phyloP scores from a whole-genome alignment of 1,284 basidiomycete species.

The Leccinum brunneo-olivaceum region DNA sequence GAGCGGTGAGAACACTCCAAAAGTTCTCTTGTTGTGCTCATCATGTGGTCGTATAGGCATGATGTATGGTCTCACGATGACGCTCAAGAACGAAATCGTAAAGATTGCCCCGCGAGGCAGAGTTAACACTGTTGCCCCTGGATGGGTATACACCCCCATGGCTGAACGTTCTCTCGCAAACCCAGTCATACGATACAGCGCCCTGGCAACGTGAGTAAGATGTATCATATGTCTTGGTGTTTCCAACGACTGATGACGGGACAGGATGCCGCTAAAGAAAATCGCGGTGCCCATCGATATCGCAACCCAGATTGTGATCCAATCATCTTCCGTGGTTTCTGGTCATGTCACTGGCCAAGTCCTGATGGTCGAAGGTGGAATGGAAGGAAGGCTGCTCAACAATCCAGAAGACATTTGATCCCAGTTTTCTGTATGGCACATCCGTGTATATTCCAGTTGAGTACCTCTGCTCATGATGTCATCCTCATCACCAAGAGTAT shows the following conservation, averaged over 20 bases:
- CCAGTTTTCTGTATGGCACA: too few species aligned
- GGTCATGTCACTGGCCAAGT: conserved; percentile 69
- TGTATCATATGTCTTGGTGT: neutral
- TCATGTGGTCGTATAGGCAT: conserved; percentile 37
- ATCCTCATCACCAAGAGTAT: too few species aligned
- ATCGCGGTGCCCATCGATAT: conserved; percentile 57
- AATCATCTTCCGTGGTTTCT: conserved; percentile 56
- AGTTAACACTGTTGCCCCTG: conserved; percentile 65
- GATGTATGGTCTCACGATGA: conserved; percentile 66
- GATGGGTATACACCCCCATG: conserved; percentile 65
- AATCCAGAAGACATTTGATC: conserved; percentile 30
- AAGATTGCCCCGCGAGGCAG: conserved; percentile 61
- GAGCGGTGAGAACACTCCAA: conserved; percentile 37
- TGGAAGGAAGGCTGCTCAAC: conserved; percentile 59
- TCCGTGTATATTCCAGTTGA: too few species aligned
- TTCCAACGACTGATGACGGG: neutral
- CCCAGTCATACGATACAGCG: conserved; percentile 41
- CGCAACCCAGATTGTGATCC: conserved; percentile 56
- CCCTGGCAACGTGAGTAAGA: conserved; percentile 54
- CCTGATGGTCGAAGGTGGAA: conserved; percentile 67
- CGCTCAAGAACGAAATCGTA: conserved; percentile 75
- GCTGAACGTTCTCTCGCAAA: conserved; percentile 42
- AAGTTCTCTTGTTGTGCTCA: conserved; percentile 13
- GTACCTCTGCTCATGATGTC: too few species aligned
- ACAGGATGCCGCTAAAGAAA: conserved; percentile 65